A percentile compares a stretch with the other conserved stretches of the same genome.
Conservation (phyloP, 23 red algal genomes). For the Porphyridium purpureum region DNA sequence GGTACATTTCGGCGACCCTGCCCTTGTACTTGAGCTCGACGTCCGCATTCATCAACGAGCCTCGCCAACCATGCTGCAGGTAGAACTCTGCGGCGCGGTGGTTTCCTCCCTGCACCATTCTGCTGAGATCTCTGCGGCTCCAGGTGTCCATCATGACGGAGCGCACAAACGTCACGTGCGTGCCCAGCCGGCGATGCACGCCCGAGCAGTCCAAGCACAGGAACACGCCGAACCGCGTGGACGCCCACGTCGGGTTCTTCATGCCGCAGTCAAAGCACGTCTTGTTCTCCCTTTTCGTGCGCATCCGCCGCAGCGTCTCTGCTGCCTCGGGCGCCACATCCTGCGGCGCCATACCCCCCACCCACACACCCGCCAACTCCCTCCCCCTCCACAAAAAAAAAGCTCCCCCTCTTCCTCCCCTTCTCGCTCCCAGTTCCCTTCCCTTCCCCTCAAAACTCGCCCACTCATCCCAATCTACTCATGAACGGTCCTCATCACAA, state of each 20-base stretch:
- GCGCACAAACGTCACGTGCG: slow-evolving; percentile 88
- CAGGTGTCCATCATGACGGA: slow-evolving; percentile 95
- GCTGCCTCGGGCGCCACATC: slow-evolving; percentile 34
- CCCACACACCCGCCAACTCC: no score
- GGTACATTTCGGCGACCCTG: slow-evolving; percentile 15
- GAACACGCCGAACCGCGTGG: slow-evolving; percentile 79
- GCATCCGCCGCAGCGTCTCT: slow-evolving; percentile 29
- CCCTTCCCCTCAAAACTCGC: no score
- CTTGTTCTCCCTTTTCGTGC: slow-evolving; percentile 48
- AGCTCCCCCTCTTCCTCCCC: no score
- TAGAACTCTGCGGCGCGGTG: slow-evolving; percentile 23
- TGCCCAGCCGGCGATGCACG: slow-evolving; percentile 74
- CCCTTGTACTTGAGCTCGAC: slow-evolving; percentile 32
- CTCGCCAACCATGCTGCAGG: slow-evolving; percentile 19
- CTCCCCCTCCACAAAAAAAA: no score
- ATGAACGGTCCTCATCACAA: no score
- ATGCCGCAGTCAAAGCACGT: slow-evolving; percentile 82
- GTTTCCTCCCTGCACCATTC: slow-evolving; percentile 54
- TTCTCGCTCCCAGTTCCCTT: no score
- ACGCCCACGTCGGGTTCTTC: slow-evolving; percentile 94
- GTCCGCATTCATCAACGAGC: slow-evolving; percentile 2
- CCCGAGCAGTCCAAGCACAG: slow-evolving; percentile 96
- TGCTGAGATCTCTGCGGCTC: slow-evolving; percentile 36
- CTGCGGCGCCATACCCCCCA: no score
- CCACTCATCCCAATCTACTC: no score